Percentiles rank a stretch among this genome's conserved stretches.
Conservation (phyloP, 306 rosid genomes). For the Luffa acutangula region DNA sequence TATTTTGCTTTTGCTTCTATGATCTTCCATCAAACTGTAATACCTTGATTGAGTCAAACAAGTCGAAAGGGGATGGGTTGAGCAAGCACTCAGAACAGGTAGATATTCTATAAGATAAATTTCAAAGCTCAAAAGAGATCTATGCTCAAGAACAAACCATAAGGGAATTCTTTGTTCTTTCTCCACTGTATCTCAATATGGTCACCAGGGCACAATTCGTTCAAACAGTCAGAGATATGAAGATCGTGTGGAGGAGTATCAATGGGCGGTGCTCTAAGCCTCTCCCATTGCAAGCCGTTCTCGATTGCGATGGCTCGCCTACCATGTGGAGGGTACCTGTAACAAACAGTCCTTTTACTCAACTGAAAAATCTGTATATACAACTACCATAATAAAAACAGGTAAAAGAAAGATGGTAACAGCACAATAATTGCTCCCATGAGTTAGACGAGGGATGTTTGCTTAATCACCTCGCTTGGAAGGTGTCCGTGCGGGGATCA, state of each 20-base stretch:
- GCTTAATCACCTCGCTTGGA: conserved; percentile 77
- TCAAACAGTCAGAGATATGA: conserved; percentile 62
- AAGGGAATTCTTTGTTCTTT: conserved; percentile 88
- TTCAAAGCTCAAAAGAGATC: not conserved
- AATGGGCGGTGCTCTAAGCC: conserved; percentile 73
- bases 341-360: conserved; percentile 13
- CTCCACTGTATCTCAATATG: conserved; percentile 95
- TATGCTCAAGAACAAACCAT: conserved; percentile 45
- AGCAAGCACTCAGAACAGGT: not conserved
- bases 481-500: conserved; percentile 61
- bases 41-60: not conserved
- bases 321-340: conserved; percentile 90
- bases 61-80: too few species aligned
- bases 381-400: not conserved
- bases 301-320: conserved; percentile 65
- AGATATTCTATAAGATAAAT: not conserved
- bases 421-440: not conserved
- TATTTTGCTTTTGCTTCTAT: not conserved
- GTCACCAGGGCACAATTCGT: conserved; percentile 68
- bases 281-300: conserved; percentile 62
- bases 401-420: not conserved
- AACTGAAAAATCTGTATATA: not conserved
- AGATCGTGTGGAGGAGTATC: conserved; percentile 71
- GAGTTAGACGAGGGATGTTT: not conserved
- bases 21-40: conserved; percentile 1